A percentile compares a stretch with the other conserved stretches of the same genome.
Evolutionary conservation across 2,329 filamentous ascomycete genomes (phyloP).

Genomic region (Ascocoryne sarcoides): DNA sequence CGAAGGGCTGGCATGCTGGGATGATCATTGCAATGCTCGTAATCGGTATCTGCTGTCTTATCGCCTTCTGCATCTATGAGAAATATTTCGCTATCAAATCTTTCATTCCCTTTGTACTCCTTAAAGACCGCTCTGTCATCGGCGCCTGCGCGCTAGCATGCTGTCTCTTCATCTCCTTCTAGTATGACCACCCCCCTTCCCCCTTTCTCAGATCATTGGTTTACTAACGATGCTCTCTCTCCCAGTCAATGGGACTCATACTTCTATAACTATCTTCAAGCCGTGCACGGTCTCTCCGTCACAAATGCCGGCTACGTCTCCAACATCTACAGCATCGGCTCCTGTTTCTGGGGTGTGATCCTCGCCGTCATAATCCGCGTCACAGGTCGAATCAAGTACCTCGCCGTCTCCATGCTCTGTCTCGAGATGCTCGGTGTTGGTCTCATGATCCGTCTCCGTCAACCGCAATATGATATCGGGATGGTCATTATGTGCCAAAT

Average conservation of each 20-base stretch:
- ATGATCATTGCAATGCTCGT: slow-evolving; percentile 44
- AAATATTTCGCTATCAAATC: slow-evolving; percentile 45
- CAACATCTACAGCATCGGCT: slow-evolving; percentile 43
- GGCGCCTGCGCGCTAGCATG: slow-evolving; percentile 36
- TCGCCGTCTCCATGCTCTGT: slow-evolving; percentile 15
- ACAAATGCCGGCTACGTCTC: slow-evolving; percentile 41
- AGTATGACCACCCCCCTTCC: slow-evolving; percentile 28
- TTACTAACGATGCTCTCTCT: slow-evolving; percentile 31
- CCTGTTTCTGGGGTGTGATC: slow-evolving; percentile 35
- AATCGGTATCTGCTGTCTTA: slow-evolving; percentile 47
- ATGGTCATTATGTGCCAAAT: slow-evolving; percentile 52
- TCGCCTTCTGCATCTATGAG: slow-evolving; percentile 49
- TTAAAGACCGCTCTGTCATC: slow-evolving; percentile 40
- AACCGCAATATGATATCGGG: slow-evolving; percentile 39
- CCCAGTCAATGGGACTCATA: slow-evolving; percentile 44
- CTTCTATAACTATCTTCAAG: slow-evolving; percentile 45
- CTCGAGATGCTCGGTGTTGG: slow-evolving; percentile 40
- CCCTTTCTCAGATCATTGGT: background rate
- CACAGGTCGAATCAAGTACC: slow-evolving; percentile 21
- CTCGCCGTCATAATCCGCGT: slow-evolving; percentile 38
- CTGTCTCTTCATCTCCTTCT: slow-evolving; percentile 41
- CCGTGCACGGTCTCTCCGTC: slow-evolving; percentile 41
- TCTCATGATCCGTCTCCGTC: slow-evolving; percentile 51
- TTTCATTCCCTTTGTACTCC: slow-evolving; percentile 45
- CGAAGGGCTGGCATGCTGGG: slow-evolving; percentile 15